phyloP scores from a whole-genome alignment of 257 asterid genomes.

The Agastache rugosa region DNA sequence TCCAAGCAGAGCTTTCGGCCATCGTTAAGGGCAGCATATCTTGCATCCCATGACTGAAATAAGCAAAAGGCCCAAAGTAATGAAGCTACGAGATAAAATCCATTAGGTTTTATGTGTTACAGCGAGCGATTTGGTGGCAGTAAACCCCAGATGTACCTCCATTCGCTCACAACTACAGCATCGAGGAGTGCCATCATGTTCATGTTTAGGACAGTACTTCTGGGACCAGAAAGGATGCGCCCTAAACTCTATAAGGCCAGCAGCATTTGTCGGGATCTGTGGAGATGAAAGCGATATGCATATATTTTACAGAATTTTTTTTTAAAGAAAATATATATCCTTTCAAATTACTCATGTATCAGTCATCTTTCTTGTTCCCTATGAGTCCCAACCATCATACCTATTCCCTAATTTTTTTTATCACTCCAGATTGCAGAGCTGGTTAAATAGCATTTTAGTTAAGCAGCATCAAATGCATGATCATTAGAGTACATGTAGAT shows the following conservation, averaged over 20 bases:
- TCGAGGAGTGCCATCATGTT: slow-evolving; percentile 93
- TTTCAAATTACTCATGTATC: background rate
- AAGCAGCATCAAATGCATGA: slow-evolving; percentile 2
- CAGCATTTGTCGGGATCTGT: slow-evolving; percentile 91
- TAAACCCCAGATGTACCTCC: slow-evolving; percentile 60
- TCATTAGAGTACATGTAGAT: background rate
- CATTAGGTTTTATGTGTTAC: slow-evolving; percentile 5
- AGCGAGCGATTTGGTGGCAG: background rate
- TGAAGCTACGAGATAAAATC: background rate
- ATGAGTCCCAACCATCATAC: background rate
- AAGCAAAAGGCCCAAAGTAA: slow-evolving; percentile 28
- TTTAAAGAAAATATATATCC: background rate
- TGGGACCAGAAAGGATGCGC: slow-evolving; percentile 99
- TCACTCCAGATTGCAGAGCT: background rate
- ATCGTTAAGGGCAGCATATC: slow-evolving; percentile 75
- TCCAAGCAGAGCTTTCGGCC: slow-evolving; percentile 95
- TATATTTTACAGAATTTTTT: slow-evolving; percentile 5
- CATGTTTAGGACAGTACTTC: slow-evolving; percentile 96
- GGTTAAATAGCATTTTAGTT: background rate
- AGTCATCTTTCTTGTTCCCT: background rate
- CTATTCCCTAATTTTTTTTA: background rate
- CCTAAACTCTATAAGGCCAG: slow-evolving; percentile 92
- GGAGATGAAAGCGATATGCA: slow-evolving; percentile 32
- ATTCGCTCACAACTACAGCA: slow-evolving; percentile 98
- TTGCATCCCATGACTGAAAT: slow-evolving; percentile 71